Percentiles rank a stretch among this genome's conserved stretches.
Evolutionary conservation across 2,329 filamentous ascomycete species (phyloP).

Genomic region (Dactylonectria estremocensis): DNA sequence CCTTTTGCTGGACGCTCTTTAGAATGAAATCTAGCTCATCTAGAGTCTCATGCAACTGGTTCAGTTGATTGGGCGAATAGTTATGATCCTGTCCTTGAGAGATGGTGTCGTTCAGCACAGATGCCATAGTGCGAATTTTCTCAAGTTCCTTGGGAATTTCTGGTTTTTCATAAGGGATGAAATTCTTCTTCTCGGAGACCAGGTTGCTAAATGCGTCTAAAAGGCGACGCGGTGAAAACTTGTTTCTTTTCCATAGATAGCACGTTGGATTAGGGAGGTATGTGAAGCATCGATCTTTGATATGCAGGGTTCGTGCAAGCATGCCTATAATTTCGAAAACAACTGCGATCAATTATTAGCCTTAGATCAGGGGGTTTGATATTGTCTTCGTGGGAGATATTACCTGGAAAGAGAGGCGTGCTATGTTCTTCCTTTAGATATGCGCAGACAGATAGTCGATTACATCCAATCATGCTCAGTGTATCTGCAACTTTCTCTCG

Average conservation of each 20-base stretch:
- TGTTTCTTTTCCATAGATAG: not conserved
- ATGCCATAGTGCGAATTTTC: not conserved
- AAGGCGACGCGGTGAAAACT: not conserved
- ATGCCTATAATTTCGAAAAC: not conserved
- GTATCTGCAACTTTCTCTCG: not conserved
- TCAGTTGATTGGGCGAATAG: not conserved
- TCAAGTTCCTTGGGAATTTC: not conserved
- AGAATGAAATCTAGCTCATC: not conserved
- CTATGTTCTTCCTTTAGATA: too few relatives aligned
- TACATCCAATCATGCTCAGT: not conserved
- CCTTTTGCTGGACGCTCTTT: not conserved
- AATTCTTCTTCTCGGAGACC: not conserved
- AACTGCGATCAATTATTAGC: too few relatives aligned
- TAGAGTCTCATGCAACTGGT: not conserved
- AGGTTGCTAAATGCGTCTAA: not conserved
- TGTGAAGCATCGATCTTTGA: not conserved
- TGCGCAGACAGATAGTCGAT: too few relatives aligned
- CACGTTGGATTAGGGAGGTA: not conserved
- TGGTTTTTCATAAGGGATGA: not conserved
- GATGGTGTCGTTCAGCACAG: not conserved
- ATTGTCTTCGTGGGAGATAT: too few relatives aligned
- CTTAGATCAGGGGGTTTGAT: too few relatives aligned
- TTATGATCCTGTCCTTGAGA: not conserved
- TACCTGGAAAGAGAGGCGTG: too few relatives aligned
- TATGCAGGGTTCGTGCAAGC: not conserved